Conservation (phyloP, 345 rosid genomes). For the Ceriops decandra region DNA sequence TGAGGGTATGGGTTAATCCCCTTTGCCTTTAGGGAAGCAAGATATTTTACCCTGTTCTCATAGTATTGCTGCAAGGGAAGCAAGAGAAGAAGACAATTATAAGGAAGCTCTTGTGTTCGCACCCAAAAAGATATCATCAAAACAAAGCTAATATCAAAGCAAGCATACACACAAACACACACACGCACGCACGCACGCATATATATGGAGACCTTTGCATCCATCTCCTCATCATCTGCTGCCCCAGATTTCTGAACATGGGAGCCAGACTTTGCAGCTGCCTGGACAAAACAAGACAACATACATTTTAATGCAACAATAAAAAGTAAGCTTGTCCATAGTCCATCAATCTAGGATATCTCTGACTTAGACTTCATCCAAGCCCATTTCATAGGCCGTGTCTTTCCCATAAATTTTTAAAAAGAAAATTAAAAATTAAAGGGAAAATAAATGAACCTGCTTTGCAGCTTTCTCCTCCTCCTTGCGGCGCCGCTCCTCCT, state of each 20-base stretch:
- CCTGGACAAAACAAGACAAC: slow-evolving; percentile 25
- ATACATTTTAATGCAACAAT: background rate
- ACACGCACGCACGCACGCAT: too few species aligned
- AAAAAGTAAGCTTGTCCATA: too few species aligned
- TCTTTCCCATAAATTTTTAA: too few species aligned
- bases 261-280: slow-evolving; percentile 30
- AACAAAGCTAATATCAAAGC: background rate
- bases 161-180: background rate
- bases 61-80: slow-evolving; percentile 69
- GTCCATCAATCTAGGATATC: too few species aligned
- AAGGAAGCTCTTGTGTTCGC: background rate
- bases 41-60: slow-evolving; percentile 72
- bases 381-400: too few species aligned
- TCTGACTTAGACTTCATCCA: too few species aligned
- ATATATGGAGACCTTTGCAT: slow-evolving; percentile 59
- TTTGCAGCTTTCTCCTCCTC: slow-evolving; percentile 60
- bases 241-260: slow-evolving; percentile 25
- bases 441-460: slow-evolving; percentile 15
- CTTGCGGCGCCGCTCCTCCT: slow-evolving; percentile 73
- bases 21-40: slow-evolving; percentile 58
- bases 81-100: background rate
- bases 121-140: background rate
- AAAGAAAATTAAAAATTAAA: background rate
- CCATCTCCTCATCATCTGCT: slow-evolving; percentile 96
- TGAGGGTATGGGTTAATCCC: slow-evolving; percentile 88